These are phyloP conservation scores for Rachicladosporium sp. DNA, from an alignment of 2,329 filamentous ascomycete species.

Conservation along the genomic window DNA sequence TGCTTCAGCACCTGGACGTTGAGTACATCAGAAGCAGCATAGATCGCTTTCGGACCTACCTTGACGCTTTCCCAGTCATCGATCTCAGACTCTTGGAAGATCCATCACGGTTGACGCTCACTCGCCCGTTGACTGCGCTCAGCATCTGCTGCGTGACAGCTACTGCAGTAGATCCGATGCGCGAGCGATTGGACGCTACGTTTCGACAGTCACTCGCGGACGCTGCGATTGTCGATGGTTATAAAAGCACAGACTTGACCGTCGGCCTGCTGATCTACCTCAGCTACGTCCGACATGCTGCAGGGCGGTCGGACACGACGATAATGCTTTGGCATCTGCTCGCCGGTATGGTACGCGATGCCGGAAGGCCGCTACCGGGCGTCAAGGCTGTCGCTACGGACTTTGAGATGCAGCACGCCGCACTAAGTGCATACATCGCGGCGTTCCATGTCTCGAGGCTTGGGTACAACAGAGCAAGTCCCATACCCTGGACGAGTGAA, in stretches of 20 bases:
- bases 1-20: not conserved
- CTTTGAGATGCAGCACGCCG: slow-evolving; percentile 8
- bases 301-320: slow-evolving; percentile 11
- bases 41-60: slow-evolving; percentile 12
- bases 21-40: not conserved
- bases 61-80: slow-evolving; percentile 13
- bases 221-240: slow-evolving; percentile 13
- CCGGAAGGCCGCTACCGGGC: slow-evolving; percentile 13
- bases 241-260: slow-evolving; percentile 15
- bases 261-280: slow-evolving; percentile 15
- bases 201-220: slow-evolving; percentile 15
- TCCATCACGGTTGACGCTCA: slow-evolving; percentile 10
- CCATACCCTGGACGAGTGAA: too few relatives aligned
- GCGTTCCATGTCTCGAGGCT: too few relatives aligned
- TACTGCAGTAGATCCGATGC: slow-evolving; percentile 9
- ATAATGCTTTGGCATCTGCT: slow-evolving; percentile 16
- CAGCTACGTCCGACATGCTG: slow-evolving; percentile 17
- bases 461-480: too few relatives aligned
- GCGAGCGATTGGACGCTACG: slow-evolving; percentile 12
- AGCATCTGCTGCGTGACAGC: slow-evolving; percentile 16
- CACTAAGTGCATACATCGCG: not conserved
- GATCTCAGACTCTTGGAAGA: slow-evolving; percentile 9
- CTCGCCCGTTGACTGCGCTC: slow-evolving; percentile 13
- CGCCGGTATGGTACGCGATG: slow-evolving; percentile 16
- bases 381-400: slow-evolving; percentile 2